Conservation (phyloP, 805 yeast genomes). For the Wickerhamiella azyma region DNA sequence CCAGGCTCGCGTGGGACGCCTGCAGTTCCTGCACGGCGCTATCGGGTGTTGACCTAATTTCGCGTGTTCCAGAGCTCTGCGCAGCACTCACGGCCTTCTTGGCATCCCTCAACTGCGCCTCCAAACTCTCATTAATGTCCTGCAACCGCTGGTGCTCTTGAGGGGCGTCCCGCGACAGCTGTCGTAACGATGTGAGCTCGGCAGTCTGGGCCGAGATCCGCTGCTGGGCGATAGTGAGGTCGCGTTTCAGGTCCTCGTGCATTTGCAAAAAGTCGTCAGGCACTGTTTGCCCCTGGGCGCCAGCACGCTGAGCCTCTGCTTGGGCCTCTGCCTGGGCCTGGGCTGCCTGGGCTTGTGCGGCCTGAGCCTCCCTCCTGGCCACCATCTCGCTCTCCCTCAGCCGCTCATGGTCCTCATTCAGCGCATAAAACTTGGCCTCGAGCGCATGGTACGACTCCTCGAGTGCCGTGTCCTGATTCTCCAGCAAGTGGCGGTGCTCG, state of each 20-base stretch:
- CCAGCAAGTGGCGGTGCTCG: neutral
- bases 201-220: neutral
- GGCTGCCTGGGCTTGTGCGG: neutral
- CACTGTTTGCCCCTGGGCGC: neutral
- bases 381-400: neutral
- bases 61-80: too few relatives aligned
- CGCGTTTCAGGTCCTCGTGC: neutral
- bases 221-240: neutral
- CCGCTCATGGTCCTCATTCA: neutral
- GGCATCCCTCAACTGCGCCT: neutral
- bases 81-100: too few relatives aligned
- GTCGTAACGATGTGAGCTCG: conserved; percentile 1
- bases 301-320: neutral
- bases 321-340: neutral
- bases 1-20: conserved; percentile 16
- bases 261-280: neutral
- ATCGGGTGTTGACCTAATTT: neutral
- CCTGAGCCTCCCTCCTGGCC: too few relatives aligned
- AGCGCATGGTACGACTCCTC: neutral
- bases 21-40: conserved; percentile 13
- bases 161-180: neutral
- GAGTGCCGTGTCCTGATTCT: neutral
- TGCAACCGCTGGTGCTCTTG: neutral
- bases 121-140: neutral
- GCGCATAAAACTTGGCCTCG: neutral